Evolutionary conservation across 1,284 basidiomycete species (phyloP), one percentile per base, ranked within the genome.

Genomic region (Marasmius tenuissimus): DNA sequence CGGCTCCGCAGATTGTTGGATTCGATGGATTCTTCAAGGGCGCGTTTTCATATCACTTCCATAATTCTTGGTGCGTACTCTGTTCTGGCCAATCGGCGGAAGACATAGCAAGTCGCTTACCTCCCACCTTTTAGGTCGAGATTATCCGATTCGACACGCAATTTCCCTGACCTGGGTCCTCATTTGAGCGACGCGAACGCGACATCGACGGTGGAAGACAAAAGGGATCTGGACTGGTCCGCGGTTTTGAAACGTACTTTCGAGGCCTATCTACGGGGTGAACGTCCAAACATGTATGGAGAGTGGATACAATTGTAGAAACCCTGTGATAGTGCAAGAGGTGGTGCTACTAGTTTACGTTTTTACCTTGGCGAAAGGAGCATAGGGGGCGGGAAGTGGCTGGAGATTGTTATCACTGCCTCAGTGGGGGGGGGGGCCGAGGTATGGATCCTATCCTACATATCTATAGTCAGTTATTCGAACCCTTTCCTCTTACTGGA

Each of bases 21-120:
- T 88, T 92, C 69, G 84, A 87, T 65, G 89, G 87, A 16, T 92
- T 93, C 77, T 93, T 92, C 80, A 80, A 85, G 64, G 91, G 91
- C 20, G 87, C 90, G 10, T 92, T 87, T 69, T 89, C 87, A n/a
- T 93, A 92, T 71, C 89, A 92, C 70, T 92, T 88, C 79, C 89
- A 91, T 71, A 91, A 91, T 70, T 90, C 88, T 72, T 90, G 88
- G 88, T 88, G 49, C 40, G 78, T 66, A 50, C 47, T 20, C 7
- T 47, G n/a, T n/a, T 27, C 47, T 27, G 58, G 48, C 10, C 51
- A 51, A 51, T 34, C 7, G 11, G 37, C 55, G 14, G 16, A 37
- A 18, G 5, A 27, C 16, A 42, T 51, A 12, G 20, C 47, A 20
- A 50, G 14, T 51, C 33, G 35, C 34, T 58, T 35, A 34, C 61